A percentile compares a stretch with the other conserved stretches of the same genome.
Conservation (phyloP, 2,329 filamentous ascomycete genomes). For the Cordyceps javanica region DNA sequence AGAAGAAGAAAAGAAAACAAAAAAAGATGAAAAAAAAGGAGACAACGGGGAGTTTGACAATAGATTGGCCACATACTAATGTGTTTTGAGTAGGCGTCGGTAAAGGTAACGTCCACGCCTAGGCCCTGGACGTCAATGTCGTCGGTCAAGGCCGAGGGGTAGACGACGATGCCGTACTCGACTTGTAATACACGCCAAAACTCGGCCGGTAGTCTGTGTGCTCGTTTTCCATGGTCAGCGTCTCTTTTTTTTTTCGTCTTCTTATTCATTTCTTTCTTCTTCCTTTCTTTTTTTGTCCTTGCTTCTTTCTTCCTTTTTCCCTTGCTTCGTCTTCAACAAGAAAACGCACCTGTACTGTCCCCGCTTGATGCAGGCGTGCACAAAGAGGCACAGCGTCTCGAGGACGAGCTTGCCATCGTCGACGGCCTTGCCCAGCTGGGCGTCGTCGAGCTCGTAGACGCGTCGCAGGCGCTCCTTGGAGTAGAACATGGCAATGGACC, state of each 20-base stretch:
- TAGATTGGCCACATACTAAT: slow-evolving; percentile 23
- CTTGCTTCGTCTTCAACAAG: neutral
- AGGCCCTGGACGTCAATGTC: slow-evolving; percentile 27
- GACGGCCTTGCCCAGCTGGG: slow-evolving; percentile 27
- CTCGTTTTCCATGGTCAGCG: neutral
- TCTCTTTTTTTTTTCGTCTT: neutral
- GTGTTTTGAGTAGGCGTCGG: slow-evolving; percentile 31
- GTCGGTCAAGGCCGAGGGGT: slow-evolving; percentile 33
- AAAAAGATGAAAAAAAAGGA: no score
- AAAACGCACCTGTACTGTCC: slow-evolving; percentile 30
- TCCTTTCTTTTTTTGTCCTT: no score
- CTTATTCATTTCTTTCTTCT: neutral
- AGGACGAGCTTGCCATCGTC: slow-evolving; percentile 29
- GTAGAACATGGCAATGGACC: slow-evolving; percentile 31
- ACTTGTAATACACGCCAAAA: slow-evolving; percentile 33
- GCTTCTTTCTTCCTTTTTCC: neutral
- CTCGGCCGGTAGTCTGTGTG: slow-evolving; percentile 27
- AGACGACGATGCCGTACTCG: slow-evolving; percentile 36
- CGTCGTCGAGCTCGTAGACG: slow-evolving; percentile 26
- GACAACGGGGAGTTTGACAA: no score
- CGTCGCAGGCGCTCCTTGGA: slow-evolving; percentile 29
- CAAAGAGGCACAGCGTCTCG: slow-evolving; percentile 34
- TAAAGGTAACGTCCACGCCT: slow-evolving; percentile 29
- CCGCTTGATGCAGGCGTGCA: slow-evolving; percentile 32
- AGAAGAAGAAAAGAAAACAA: neutral